Evolutionary conservation across 768 basidiomycete genomes (phyloP).

Genomic region (Lactarius psammicola): DNA sequence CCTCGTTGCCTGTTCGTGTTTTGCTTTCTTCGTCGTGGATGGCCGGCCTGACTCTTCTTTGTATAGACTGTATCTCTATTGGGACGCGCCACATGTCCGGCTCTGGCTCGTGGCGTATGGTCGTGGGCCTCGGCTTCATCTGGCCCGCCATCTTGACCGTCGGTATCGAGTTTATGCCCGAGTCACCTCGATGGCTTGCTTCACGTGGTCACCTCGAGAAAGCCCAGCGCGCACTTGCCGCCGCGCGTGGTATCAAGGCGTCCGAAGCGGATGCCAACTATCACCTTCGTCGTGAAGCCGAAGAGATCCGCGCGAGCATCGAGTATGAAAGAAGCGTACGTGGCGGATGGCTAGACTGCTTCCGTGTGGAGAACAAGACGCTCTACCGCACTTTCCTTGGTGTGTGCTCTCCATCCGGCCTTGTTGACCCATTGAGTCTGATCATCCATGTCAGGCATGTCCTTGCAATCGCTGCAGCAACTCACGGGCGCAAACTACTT

Average conservation of each 20-base stretch:
- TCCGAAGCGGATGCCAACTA: slow-evolving; percentile 41
- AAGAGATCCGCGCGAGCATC: slow-evolving; percentile 54
- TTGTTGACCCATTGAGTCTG: slow-evolving; percentile 1
- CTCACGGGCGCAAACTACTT: slow-evolving; percentile 71
- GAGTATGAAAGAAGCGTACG: slow-evolving; percentile 47
- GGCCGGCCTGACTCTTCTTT: background rate
- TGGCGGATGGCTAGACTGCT: slow-evolving; percentile 69
- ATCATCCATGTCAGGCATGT: slow-evolving; percentile 43
- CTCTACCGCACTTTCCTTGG: slow-evolving; percentile 62
- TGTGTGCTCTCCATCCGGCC: slow-evolving; percentile 25
- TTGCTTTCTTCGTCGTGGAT: background rate
- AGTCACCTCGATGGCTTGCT: slow-evolving; percentile 50
- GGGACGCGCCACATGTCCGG: slow-evolving; percentile 53
- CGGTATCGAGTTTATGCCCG: slow-evolving; percentile 70
- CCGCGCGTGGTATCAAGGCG: slow-evolving; percentile 47
- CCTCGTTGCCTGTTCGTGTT: slow-evolving; percentile 54
- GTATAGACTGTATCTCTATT: slow-evolving; percentile 60
- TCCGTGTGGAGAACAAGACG: slow-evolving; percentile 52
- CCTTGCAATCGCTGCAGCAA: slow-evolving; percentile 68
- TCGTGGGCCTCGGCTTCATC: slow-evolving; percentile 58
- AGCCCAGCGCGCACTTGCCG: slow-evolving; percentile 48
- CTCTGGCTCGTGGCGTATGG: slow-evolving; percentile 58
- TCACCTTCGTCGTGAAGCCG: slow-evolving; percentile 46
- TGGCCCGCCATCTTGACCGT: slow-evolving; percentile 62
- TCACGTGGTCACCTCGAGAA: slow-evolving; percentile 46